Percentiles rank a stretch among this genome's conserved stretches.
phyloP scores from a whole-genome alignment of 2,329 filamentous ascomycete species.

The Exophiala calicioides region DNA sequence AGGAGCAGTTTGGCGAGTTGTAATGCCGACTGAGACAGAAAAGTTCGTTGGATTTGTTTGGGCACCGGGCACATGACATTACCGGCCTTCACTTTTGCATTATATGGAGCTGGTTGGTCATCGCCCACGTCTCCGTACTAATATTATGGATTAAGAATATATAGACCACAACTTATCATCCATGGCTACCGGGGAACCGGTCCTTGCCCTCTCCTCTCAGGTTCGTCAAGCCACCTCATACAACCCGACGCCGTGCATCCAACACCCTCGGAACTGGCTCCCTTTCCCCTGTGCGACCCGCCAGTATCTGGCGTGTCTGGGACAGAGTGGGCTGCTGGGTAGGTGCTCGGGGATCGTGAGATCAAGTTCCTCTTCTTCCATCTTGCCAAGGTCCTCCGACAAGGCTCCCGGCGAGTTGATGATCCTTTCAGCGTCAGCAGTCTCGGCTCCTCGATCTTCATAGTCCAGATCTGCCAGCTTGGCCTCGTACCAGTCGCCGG shows the following conservation, averaged over 20 bases:
- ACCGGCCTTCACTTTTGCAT: too few species aligned
- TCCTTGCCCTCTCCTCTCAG: background rate
- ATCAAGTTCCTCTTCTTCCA: slow-evolving; percentile 18
- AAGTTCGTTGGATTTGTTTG: too few species aligned
- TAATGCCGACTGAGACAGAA: slow-evolving; percentile 3
- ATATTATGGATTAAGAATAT: too few species aligned
- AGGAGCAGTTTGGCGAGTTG: slow-evolving; percentile 38
- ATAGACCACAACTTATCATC: too few species aligned
- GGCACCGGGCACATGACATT: too few species aligned
- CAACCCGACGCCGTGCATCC: slow-evolving; percentile 31
- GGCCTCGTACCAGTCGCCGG: slow-evolving; percentile 29
- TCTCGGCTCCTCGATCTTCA: slow-evolving; percentile 4
- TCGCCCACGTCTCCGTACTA: too few species aligned
- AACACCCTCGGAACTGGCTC: slow-evolving; percentile 30
- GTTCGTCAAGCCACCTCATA: slow-evolving; percentile 15
- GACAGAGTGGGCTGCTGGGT: slow-evolving; percentile 32
- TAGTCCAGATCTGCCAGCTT: slow-evolving; percentile 29
- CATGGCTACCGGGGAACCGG: too few species aligned
- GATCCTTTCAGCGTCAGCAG: slow-evolving; percentile 8
- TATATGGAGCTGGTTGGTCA: too few species aligned
- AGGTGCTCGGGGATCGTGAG: slow-evolving; percentile 31
- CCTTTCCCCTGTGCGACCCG: slow-evolving; percentile 28
- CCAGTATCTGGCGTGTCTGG: slow-evolving; percentile 30
- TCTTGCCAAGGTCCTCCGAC: slow-evolving; percentile 3
- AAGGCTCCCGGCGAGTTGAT: slow-evolving; percentile 15